Base-by-base conservation (phyloP, 2,329 filamentous ascomycete genomes). In the Colletotrichum sp. region DNA sequence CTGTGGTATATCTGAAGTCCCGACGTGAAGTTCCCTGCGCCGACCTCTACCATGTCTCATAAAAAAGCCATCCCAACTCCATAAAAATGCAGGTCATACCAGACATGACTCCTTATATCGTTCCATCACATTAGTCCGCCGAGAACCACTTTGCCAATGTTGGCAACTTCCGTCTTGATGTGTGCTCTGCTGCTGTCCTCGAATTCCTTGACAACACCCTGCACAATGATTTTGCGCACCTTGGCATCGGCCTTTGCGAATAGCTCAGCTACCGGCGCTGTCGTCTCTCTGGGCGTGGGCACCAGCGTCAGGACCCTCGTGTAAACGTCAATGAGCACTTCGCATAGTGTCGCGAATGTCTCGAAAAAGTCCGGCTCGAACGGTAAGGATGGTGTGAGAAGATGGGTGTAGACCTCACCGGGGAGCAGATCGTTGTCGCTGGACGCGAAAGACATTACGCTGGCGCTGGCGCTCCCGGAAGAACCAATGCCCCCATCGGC, bases 311-410 rank as follows among this genome's bases (percentile, higher is more conserved):
- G 87, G 32, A 99, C 91, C 71, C 93, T 92, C 43, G 93, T 92
- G 85, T 99, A 99, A 81, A 93, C 95, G 83, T 99, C 97, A 80
- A 98, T 98, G 77, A 99, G 87, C 4, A 98, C 95, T 82, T 99
- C 97, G 86, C 97, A 99, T 8, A 99, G 89, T 14, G 97, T 98
- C 16, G 96, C 94, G 86, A 99, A 99, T 0, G 96, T 98, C 86
- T 98, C 96, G 84, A 96, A 97, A 81, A 98, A 99, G 85, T 99
- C 97, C 0, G 97, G 97, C 78, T 99, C 96, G 82, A 99, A 99
- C 0, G 97, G 97, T 64, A 99, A 87, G 18, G 93, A 94, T 0
- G 97, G 97, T n/a, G 96, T 99, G 24, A 98, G 90, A 3, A 99
- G 89, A 83, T 96, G 93, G 0, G 93, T 92, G 83, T 98, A 99